phyloP scores from a whole-genome alignment of 2,329 filamentous ascomycete genomes.

The Podosphaera fusca region DNA sequence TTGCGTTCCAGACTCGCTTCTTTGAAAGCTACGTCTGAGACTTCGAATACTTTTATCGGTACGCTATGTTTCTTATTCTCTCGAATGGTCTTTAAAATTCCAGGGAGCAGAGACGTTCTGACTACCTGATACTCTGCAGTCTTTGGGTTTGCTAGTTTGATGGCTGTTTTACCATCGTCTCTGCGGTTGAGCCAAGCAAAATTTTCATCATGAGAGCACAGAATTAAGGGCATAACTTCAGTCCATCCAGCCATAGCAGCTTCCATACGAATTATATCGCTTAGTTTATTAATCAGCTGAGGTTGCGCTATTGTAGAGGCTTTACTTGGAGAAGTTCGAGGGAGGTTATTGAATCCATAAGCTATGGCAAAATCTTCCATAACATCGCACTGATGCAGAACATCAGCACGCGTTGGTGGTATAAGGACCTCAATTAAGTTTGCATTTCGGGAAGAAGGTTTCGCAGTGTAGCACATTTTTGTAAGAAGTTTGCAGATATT shows the following conservation, averaged over 20 bases:
- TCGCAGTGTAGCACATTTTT: conserved; percentile 74
- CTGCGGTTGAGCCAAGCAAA: conserved; percentile 83
- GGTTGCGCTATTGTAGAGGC: conserved; percentile 70
- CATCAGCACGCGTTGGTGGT: conserved; percentile 75
- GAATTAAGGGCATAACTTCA: conserved; percentile 85
- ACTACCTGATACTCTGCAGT: conserved; percentile 85
- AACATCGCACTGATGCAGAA: conserved; percentile 89
- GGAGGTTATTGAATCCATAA: conserved; percentile 93
- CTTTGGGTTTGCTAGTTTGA: conserved; percentile 80
- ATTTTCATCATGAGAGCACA: conserved; percentile 97
- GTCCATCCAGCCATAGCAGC: conserved; percentile 87
- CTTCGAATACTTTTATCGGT: conserved; percentile 83
- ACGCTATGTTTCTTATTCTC: conserved; percentile 80
- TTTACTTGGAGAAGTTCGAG: conserved; percentile 66
- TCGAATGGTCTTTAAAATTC: conserved; percentile 75
- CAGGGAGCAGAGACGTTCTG: conserved; percentile 64
- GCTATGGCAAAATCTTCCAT: conserved; percentile 97
- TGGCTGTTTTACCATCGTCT: conserved; percentile 63
- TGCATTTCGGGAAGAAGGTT: conserved; percentile 43
- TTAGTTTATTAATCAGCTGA: conserved; percentile 79
- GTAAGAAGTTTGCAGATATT: conserved; percentile 58
- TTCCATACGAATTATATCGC: conserved; percentile 74
- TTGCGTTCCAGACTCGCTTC: conserved; percentile 61
- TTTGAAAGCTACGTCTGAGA: conserved; percentile 79
- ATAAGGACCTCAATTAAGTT: conserved; percentile 62